Percentiles rank a stretch among this genome's conserved stretches.
These are phyloP conservation scores for Meyerozyma athensensis DNA, from an alignment of 1,139 yeast genomes.

Conservation along the genomic window DNA sequence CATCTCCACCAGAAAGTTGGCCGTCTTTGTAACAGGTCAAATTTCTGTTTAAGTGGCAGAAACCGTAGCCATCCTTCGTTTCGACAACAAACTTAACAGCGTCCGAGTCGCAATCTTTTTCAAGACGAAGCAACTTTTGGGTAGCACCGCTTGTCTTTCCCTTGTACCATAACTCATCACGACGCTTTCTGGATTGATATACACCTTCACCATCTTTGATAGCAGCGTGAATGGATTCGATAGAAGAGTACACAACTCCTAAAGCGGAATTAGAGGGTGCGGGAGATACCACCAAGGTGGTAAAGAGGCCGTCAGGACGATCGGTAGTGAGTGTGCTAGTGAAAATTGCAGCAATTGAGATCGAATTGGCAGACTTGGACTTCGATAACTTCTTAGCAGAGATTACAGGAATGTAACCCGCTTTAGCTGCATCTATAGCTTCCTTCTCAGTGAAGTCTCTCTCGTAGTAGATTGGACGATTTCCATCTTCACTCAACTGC, in stretches of 20 bases:
- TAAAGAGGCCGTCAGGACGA: constrained; percentile 77
- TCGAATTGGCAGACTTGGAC: constrained; percentile 14
- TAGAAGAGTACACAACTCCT: constrained; percentile 89
- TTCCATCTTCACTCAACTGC: constrained; percentile 31
- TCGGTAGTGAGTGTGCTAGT: constrained; percentile 66
- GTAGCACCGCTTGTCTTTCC: constrained; percentile 96
- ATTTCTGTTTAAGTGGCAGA: constrained; percentile 79
- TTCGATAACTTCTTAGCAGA: constrained; percentile 38
- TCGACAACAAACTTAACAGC: constrained; percentile 82
- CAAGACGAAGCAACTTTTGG: constrained; percentile 62
- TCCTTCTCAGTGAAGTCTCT: constrained; percentile 19
- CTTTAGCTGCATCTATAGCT: constrained; percentile 27
- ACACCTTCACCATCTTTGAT: constrained; percentile 82
- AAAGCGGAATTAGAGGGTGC: constrained; percentile 51
- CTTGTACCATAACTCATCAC: constrained; percentile 86
- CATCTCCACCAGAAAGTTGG: constrained; percentile 29
- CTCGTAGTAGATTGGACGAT: constrained; percentile 36
- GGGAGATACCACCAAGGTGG: constrained; percentile 78
- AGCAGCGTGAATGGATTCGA: constrained; percentile 76
- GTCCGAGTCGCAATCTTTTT: constrained; percentile 88
- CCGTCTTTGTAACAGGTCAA: constrained; percentile 66
- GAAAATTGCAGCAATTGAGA: constrained; percentile 50
- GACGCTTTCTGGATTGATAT: constrained; percentile 84
- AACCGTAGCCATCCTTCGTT: constrained; percentile 72
- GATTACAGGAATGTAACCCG: constrained; percentile 48